phyloP scores from a whole-genome alignment of 257 asterid species.

The Orobanche coerulescens region DNA sequence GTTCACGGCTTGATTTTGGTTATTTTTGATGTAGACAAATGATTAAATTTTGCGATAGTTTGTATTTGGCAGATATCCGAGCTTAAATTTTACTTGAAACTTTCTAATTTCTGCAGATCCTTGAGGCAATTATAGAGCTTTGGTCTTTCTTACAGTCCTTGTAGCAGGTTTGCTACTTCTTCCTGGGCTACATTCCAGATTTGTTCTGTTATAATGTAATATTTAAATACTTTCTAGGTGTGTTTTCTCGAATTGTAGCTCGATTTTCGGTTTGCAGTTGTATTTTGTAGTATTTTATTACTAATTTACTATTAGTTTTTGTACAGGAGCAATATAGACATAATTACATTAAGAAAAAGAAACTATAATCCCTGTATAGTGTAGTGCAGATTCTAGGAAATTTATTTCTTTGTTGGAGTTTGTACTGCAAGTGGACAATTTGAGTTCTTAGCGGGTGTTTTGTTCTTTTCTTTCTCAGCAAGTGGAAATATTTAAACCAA shows the following conservation, averaged over 20 bases:
- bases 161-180: conserved; percentile 22
- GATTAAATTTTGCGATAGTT: not conserved
- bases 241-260: no score
- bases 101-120: conserved; percentile 30
- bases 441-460: conserved; percentile 17
- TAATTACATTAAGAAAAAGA: not conserved
- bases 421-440: not conserved
- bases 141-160: conserved; percentile 14
- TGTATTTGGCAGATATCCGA: no score
- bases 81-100: not conserved
- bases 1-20: conserved; percentile 1
- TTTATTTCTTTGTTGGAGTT: not conserved
- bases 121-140: conserved; percentile 20
- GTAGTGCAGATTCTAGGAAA: not conserved
- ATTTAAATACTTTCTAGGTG: no score
- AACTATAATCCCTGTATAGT: not conserved
- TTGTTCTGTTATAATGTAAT: no score
- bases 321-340: not conserved
- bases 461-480: conserved; percentile 11
- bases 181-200: conserved; percentile 6
- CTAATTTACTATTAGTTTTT: not conserved
- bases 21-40: not conserved
- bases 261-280: not conserved
- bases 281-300: not conserved
- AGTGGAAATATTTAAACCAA: conserved; percentile 11